Evolutionary conservation across 345 rosid species (phyloP).

Genomic region (Melaleuca alternifolia): DNA sequence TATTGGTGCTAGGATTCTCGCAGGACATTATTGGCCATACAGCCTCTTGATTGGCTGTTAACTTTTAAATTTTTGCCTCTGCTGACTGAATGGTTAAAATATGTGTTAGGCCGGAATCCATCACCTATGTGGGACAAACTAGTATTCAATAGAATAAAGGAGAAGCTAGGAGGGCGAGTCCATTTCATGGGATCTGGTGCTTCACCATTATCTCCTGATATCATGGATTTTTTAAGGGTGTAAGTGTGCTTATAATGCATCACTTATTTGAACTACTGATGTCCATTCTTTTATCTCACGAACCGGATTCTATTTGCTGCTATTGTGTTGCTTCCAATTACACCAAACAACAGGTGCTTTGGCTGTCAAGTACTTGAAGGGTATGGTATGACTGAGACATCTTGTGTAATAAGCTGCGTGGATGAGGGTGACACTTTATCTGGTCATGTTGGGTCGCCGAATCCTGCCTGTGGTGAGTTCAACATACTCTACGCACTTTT

Average conservation of each 20-base stretch:
- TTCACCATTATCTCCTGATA: slow-evolving; percentile 84
- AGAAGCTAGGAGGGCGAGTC: slow-evolving; percentile 78
- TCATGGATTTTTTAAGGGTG: slow-evolving; percentile 81
- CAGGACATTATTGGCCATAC: not conserved
- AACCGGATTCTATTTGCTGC: not conserved
- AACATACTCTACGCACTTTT: not conserved
- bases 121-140: slow-evolving; percentile 80
- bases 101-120: slow-evolving; percentile 44
- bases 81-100: not conserved
- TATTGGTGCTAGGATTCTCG: slow-evolving; percentile 7
- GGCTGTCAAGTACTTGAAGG: slow-evolving; percentile 79
- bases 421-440: slow-evolving; percentile 56
- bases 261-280: not conserved
- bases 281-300: not conserved
- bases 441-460: slow-evolving; percentile 93
- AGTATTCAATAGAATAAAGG: slow-evolving; percentile 75
- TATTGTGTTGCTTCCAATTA: not conserved
- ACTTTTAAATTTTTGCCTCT: not conserved
- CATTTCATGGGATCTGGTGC: slow-evolving; percentile 77
- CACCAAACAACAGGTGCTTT: slow-evolving; percentile 55
- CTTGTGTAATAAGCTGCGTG: slow-evolving; percentile 51
- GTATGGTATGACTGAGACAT: slow-evolving; percentile 93
- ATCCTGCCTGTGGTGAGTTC: slow-evolving; percentile 65
- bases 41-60: no score
- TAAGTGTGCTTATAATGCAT: slow-evolving; percentile 23